A percentile compares a stretch with the other conserved stretches of the same genome.
phyloP scores from a whole-genome alignment of 176 grass and related monocot genomes.

The Urochloa ruziziensis region DNA sequence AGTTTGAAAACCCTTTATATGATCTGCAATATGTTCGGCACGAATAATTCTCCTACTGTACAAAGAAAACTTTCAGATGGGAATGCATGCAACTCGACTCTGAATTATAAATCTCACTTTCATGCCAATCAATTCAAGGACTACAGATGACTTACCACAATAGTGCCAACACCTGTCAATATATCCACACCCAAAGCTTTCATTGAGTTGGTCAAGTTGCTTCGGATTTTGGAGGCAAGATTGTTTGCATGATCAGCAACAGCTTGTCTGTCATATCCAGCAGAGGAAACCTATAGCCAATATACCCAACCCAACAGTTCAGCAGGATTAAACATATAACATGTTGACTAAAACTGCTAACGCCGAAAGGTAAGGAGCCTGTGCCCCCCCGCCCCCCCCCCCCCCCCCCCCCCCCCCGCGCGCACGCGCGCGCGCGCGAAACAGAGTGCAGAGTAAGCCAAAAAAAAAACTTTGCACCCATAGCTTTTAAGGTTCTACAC shows the following conservation, averaged over 20 bases:
- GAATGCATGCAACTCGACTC: neutral
- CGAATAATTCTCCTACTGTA: neutral
- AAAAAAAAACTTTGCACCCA: neutral
- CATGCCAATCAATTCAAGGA: constrained; percentile 8
- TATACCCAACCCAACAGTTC: neutral
- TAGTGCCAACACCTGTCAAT: constrained; percentile 71
- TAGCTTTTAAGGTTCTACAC: neutral
- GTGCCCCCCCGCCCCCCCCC: no score
- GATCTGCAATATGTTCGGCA: neutral
- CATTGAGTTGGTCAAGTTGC: constrained; percentile 97
- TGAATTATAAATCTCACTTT: neutral
- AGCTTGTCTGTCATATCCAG: constrained; percentile 87
- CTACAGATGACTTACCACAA: constrained; percentile 61
- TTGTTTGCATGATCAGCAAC: constrained; percentile 96
- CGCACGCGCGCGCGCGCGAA: no score
- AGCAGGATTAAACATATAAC: constrained; percentile 9
- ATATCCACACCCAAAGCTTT: constrained; percentile 86
- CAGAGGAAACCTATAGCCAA: constrained; percentile 56
- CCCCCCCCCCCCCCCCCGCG: no score
- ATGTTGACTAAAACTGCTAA: neutral
- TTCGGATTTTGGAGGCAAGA: constrained; percentile 83
- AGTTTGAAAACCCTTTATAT: neutral
- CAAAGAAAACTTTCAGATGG: neutral
- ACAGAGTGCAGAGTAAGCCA: no score
- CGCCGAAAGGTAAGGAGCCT: neutral